A percentile compares a stretch with the other conserved stretches of the same genome.
Evolutionary conservation across 805 yeast genomes (phyloP).

Genomic region (Vanderwaltozyma polyspora): DNA sequence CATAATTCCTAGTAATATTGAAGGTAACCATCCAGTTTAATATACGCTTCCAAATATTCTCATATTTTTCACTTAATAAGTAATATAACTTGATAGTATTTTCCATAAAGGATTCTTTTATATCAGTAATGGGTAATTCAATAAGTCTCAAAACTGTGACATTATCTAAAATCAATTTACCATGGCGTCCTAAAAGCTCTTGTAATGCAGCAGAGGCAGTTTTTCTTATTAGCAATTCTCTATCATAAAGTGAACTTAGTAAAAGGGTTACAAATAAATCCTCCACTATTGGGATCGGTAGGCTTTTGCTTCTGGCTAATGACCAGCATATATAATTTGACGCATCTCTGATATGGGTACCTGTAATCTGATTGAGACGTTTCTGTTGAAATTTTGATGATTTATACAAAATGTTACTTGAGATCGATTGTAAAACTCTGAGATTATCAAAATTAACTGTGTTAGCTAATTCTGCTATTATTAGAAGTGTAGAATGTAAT

Average conservation of each 20-base stretch:
- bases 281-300: constrained; percentile 10
- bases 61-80: constrained; percentile 13
- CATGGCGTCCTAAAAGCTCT: constrained; percentile 69
- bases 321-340: constrained; percentile 85
- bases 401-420: constrained; percentile 29
- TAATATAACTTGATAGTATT: constrained; percentile 26
- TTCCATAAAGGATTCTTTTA: constrained; percentile 30
- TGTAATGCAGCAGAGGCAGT: constrained; percentile 83
- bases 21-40: constrained; percentile 16
- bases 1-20: constrained; percentile 12
- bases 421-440: neutral
- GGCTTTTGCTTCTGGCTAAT: constrained; percentile 32
- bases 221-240: constrained; percentile 61
- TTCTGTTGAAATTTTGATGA: constrained; percentile 50
- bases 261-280: constrained; percentile 31
- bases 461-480: constrained; percentile 26
- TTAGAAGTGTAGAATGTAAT: constrained; percentile 27
- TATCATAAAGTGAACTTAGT: constrained; percentile 52
- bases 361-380: constrained; percentile 40
- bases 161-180: constrained; percentile 22
- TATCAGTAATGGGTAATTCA: constrained; percentile 46
- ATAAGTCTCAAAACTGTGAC: constrained; percentile 34
- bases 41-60: constrained; percentile 10
- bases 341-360: constrained; percentile 70
- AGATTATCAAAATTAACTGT: constrained; percentile 4